Base-by-base conservation (phyloP, 2,329 filamentous ascomycete species). In the Epichloe festucae region DNA sequence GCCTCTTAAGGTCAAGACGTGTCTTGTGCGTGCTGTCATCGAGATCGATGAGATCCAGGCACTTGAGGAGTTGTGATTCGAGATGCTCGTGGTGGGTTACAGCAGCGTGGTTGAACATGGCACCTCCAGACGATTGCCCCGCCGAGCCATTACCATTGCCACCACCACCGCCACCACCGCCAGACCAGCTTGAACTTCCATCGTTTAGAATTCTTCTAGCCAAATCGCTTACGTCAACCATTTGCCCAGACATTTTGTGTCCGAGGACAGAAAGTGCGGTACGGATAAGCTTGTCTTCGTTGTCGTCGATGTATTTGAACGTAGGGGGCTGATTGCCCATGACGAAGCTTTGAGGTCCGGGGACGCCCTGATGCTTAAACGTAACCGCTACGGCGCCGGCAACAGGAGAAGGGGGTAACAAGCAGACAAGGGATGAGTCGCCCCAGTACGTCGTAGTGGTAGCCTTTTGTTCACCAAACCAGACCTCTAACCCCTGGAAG, bases 361-460 rank as follows among this genome's bases (percentile, higher is more conserved):
- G 65, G 3, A 69, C 62, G 19, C 71, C 69, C 54, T 77, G 68
- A n/a, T 73, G 71, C 58, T 78, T 82, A 60, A 90, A 81, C 0
- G 82, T 81, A 34, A 93, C 85, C 3, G 78, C 73, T 1, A 94
- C 88, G 44, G 77, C 71, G 4, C 87, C 86, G 1, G 84, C 73
- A 31, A 78, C 74, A 5, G 79, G 67, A 12, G 83, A 82, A 4
- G 88, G 86, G 4, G 88, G 88, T 10, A 89, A 73, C 45, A 90
- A 73, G 59, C 87, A 91, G 50, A 90, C 85, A 19, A 94, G 71
- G n/a, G 85, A 85, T 53, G 83, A 83, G 55, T 87, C 79, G 44
- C 86, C 84, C 85, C 86, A 91, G 63, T 79, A 93, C 0, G 85
- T 88, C 1, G 87, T 90, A 0, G 84, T 87, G 0, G 84, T 76